phyloP scores from a whole-genome alignment of 2,329 filamentous ascomycete species.

The Aspergillus sp. region DNA sequence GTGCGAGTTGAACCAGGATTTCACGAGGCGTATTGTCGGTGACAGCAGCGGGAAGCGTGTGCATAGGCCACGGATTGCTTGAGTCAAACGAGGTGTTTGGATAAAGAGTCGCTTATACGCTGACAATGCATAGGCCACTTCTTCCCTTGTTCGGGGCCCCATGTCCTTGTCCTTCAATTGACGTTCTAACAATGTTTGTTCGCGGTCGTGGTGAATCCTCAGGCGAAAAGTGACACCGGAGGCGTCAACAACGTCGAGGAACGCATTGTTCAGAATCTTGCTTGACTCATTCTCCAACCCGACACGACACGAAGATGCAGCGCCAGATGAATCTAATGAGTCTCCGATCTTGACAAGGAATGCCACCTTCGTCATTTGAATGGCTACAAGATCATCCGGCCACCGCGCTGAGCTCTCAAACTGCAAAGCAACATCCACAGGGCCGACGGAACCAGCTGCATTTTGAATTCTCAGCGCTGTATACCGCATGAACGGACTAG shows the following conservation, averaged over 20 bases:
- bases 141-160: conserved; percentile 56
- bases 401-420: conserved; percentile 90
- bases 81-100: conserved; percentile 67
- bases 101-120: conserved; percentile 62
- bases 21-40: conserved; percentile 70
- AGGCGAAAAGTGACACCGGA: conserved; percentile 68
- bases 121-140: conserved; percentile 60
- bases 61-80: conserved; percentile 69
- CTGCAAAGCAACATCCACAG: conserved; percentile 72
- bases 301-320: conserved; percentile 56
- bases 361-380: conserved; percentile 87
- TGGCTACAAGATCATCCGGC: conserved; percentile 84
- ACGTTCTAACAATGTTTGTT: conserved; percentile 71
- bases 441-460: conserved; percentile 23
- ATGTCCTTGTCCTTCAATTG: conserved; percentile 63
- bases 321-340: conserved; percentile 55
- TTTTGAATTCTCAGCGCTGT: conserved; percentile 40
- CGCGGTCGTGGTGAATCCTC: conserved; percentile 80
- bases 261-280: conserved; percentile 65
- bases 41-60: conserved; percentile 74
- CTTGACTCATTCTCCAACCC: conserved; percentile 69
- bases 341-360: conserved; percentile 68
- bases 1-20: conserved; percentile 82
- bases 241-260: conserved; percentile 70
- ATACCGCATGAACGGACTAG: conserved; percentile 64